Conservation (phyloP, 257 asterid genomes). For the Fraxinus pennsylvanica region DNA sequence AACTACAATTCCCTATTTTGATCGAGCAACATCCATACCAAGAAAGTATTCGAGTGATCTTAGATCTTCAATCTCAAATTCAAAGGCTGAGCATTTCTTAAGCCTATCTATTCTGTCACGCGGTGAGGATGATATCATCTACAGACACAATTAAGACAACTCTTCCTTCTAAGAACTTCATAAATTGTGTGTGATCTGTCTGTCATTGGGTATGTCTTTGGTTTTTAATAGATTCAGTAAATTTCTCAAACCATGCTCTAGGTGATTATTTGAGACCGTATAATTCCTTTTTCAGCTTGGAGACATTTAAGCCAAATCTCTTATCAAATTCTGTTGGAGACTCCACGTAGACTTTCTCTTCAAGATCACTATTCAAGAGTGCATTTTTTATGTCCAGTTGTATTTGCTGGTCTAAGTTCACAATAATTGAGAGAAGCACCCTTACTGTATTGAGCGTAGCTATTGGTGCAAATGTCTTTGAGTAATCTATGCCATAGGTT, state of each 20-base stretch:
- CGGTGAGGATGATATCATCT: background rate
- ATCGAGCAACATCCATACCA: background rate
- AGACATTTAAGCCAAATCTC: no score
- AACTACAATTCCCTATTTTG: background rate
- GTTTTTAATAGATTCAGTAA: background rate
- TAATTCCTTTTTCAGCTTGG: no score
- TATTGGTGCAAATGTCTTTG: background rate
- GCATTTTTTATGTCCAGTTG: background rate
- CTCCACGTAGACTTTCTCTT: background rate
- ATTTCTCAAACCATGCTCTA: background rate
- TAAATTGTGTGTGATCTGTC: background rate
- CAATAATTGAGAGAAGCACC: background rate
- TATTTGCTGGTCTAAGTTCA: no score
- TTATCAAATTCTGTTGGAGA: background rate
- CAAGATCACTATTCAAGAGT: background rate
- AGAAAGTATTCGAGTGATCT: background rate
- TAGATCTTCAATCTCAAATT: background rate
- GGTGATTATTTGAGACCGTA: background rate
- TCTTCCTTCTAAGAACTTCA: background rate
- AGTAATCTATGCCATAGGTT: background rate
- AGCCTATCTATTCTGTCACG: background rate
- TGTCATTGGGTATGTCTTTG: background rate
- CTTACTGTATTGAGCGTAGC: background rate
- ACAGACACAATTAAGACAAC: background rate
- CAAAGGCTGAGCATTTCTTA: background rate